phyloP scores from a whole-genome alignment of 129 eudicot species.

The Kitagawia praeruptora region DNA sequence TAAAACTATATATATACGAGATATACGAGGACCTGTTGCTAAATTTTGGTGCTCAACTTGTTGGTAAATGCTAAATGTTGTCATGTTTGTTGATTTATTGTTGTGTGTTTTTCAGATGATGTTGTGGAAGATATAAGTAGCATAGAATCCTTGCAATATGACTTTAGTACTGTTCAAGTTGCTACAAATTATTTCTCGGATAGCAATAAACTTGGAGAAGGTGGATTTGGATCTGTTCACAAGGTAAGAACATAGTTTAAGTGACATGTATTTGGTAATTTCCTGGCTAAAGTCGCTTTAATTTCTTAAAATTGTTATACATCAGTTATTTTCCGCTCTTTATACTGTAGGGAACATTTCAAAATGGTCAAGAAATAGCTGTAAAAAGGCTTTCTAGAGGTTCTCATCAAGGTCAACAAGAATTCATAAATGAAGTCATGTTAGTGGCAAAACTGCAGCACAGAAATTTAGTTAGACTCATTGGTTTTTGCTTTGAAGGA shows the following conservation, averaged over 20 bases:
- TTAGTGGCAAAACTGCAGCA: slow-evolving; percentile 1
- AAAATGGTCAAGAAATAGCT: neutral
- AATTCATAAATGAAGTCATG: neutral
- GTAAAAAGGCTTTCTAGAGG: slow-evolving; percentile 6
- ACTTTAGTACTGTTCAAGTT: neutral
- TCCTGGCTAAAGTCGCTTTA: too few species aligned
- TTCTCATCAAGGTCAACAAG: neutral
- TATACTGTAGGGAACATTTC: neutral
- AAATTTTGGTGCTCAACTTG: too few species aligned
- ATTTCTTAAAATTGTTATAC: too few species aligned
- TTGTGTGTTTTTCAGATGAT: neutral
- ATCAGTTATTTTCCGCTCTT: neutral
- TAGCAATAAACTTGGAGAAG: slow-evolving; percentile 6
- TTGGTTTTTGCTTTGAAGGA: neutral
- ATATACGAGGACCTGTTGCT: too few species aligned
- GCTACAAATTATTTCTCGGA: slow-evolving; percentile 5
- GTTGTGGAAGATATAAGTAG: neutral
- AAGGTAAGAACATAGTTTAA: neutral
- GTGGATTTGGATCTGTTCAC: slow-evolving; percentile 14
- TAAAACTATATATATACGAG: too few species aligned
- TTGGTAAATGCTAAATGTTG: too few species aligned
- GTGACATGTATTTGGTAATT: too few species aligned
- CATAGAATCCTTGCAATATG: neutral
- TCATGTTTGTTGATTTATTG: neutral
- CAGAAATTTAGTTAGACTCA: neutral